Evolutionary conservation across 352 stramenopile genomes (phyloP), one percentile per base, ranked within the genome.

Genomic region (Elongisporangium prolatum): DNA sequence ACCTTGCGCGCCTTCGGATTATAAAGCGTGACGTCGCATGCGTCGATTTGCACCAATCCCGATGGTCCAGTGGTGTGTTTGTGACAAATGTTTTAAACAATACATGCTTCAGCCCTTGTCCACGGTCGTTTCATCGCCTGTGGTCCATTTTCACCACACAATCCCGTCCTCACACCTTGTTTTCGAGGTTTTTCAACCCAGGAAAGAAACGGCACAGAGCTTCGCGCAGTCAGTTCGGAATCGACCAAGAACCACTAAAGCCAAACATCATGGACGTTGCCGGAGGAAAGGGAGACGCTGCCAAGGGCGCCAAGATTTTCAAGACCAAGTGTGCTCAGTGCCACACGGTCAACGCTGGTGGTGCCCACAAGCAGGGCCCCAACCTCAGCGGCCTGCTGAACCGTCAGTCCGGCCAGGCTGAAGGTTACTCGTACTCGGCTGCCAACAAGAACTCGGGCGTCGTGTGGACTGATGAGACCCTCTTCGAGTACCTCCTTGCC

Each of bases 361-460:
- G 85, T 38, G 77, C 89, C 13, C 97, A 99, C 93, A 99, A 99
- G 94, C 96, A 99, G 84, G 97, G 97, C 61, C 97, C 97, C 21
- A 99, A 99, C 85, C 93, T 99, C 57, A 78, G 95, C 70, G 97
- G 97, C 59, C 86, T 99, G 65, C 93, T 99, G 51, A 96, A 96
- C 72, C 95, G 97, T 68, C 93, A 98, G 79, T 98, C 95, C 38
- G 97, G 97, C 70, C 88, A 97, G 79, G 95, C 94, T 25, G 89
- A 97, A 18, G 92, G 93, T 64, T 99, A 98, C 86, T 98, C 94
- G 57, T 99, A 99, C 91, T 98, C 95, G 59, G 81, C 84, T 47
- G 97, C 97, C 65, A 99, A 99, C 88, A 99, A 99, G 92, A 99
- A 98, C 80, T 98, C 89, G 67, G 86, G 86, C 48, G 88, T 99